phyloP scores from a whole-genome alignment of 495 filamentous ascomycete species.

The Aspergillus hancockii region DNA sequence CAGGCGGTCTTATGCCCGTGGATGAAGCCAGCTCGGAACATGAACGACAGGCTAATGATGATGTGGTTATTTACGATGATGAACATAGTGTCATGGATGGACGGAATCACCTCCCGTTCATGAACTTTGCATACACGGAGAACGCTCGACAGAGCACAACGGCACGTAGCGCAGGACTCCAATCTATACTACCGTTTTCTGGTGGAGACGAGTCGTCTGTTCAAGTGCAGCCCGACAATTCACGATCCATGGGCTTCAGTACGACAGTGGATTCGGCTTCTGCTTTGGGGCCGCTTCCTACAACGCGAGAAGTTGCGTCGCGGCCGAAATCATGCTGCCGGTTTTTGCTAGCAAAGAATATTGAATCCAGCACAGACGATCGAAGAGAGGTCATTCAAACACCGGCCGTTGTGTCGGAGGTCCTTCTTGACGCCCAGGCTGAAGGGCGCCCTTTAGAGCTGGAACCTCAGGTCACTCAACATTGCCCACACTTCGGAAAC shows the following conservation, averaged over 20 bases:
- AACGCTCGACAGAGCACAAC: slow-evolving; percentile 24
- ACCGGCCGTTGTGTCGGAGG: slow-evolving; percentile 43
- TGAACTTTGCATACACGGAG: slow-evolving; percentile 38
- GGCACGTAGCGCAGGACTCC: slow-evolving; percentile 15
- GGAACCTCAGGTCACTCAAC: background rate
- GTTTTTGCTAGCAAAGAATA: slow-evolving; percentile 30
- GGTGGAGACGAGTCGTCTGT: slow-evolving; percentile 14
- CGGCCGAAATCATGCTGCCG: slow-evolving; percentile 31
- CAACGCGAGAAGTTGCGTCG: slow-evolving; percentile 36
- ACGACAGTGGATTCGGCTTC: slow-evolving; percentile 4
- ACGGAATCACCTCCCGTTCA: slow-evolving; percentile 31
- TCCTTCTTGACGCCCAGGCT: slow-evolving; percentile 40
- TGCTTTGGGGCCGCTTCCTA: slow-evolving; percentile 12
- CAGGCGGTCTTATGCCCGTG: slow-evolving; percentile 39
- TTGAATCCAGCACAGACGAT: slow-evolving; percentile 11
- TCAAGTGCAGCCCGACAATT: slow-evolving; percentile 16
- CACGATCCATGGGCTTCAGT: slow-evolving; percentile 15
- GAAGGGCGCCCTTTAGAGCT: slow-evolving; percentile 13
- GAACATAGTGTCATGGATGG: slow-evolving; percentile 31
- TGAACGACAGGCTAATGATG: slow-evolving; percentile 33
- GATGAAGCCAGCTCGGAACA: slow-evolving; percentile 43
- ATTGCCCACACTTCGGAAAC: background rate
- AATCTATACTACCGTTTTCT: slow-evolving; percentile 14
- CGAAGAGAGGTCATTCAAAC: slow-evolving; percentile 29
- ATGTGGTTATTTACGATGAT: slow-evolving; percentile 41